These are phyloP conservation scores for Pythium phragmitis DNA, from an alignment of 352 stramenopile species.

Conservation along the genomic window DNA sequence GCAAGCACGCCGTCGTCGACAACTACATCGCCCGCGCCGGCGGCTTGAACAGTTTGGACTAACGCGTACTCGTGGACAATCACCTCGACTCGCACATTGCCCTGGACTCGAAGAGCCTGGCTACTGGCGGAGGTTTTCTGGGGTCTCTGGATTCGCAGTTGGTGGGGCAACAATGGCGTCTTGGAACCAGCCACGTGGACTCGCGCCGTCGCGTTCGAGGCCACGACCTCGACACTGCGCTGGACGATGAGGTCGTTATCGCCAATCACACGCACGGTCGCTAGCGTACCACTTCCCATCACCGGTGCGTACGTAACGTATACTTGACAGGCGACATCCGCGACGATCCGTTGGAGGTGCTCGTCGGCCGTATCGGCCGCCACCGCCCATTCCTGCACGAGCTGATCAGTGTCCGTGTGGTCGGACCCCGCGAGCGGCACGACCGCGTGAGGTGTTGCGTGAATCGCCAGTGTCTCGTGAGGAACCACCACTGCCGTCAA, in stretches of 20 bases:
- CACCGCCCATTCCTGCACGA: constrained; percentile 5
- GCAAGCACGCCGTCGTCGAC: constrained; percentile 1
- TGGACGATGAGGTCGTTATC: constrained; percentile 2
- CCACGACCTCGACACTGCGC: not conserved
- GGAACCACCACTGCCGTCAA: not conserved
- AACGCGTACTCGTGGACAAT: not conserved
- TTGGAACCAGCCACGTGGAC: no score
- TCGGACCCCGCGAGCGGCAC: not conserved
- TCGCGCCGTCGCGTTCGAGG: not conserved
- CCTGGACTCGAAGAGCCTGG: not conserved
- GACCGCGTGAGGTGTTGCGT: not conserved
- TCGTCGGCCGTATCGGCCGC: not conserved
- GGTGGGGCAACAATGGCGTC: not conserved
- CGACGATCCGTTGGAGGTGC: not conserved
- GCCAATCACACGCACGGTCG: constrained; percentile 9
- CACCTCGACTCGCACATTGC: constrained; percentile 4
- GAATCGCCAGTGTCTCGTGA: not conserved
- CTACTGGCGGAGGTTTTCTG: no score
- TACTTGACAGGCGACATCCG: not conserved
- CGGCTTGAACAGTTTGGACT: not conserved
- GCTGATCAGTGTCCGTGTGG: not conserved
- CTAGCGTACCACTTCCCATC: not conserved
- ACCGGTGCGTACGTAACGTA: constrained; percentile 5
- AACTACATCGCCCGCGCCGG: not conserved
- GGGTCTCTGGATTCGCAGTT: not conserved